Base-by-base conservation (phyloP, 805 yeast genomes). In the Saturnispora diversa region DNA sequence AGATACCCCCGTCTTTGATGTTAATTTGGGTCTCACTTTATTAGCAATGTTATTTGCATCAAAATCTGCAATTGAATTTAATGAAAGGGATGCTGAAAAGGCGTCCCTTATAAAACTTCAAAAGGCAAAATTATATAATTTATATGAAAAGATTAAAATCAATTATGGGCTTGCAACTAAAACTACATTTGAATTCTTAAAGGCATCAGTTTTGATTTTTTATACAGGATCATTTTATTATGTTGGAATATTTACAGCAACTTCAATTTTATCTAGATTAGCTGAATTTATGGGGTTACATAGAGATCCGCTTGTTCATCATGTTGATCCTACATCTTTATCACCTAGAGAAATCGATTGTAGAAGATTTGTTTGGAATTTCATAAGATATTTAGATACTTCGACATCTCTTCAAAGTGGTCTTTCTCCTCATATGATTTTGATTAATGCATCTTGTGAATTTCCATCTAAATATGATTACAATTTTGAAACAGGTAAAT, bases 341-440 rank as follows among this genome's bases (percentile, higher is more conserved):
- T n/a, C 38, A 25, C 24, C 34, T 6, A 37, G 35, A 30, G 50
- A 44, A 27, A 31, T 42, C 25, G 46, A 47, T 26, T 17, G 30
- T 12, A 33, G 47, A 26, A 39, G 50, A 35, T 28, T 20, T 10
- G 29, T 37, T 30, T 47, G 50, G 50, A 39, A 47, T 35, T 44
- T 26, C 24, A 26, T 44, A 20, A 36, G 48, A 35, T 44, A 34
- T 17, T 35, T 47, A 25, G 50, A 47, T 39, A 47, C 50, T 12
- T 27, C 46, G 19, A 28, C 50, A 3, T 44, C 50, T 17, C 20
- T 42, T 25, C 39, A 42, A 32, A 39, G 46, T 12, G 50, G 50
- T 10, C 31, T 47, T 32, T 44, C 50, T 4, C 50, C 50, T 3
- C 50, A 44, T 38, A 47, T 47, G 50, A 40, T 44, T 35, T 42